Conservation (phyloP, 2,329 filamentous ascomycete genomes). For the Pestalotiopsis sp. region DNA sequence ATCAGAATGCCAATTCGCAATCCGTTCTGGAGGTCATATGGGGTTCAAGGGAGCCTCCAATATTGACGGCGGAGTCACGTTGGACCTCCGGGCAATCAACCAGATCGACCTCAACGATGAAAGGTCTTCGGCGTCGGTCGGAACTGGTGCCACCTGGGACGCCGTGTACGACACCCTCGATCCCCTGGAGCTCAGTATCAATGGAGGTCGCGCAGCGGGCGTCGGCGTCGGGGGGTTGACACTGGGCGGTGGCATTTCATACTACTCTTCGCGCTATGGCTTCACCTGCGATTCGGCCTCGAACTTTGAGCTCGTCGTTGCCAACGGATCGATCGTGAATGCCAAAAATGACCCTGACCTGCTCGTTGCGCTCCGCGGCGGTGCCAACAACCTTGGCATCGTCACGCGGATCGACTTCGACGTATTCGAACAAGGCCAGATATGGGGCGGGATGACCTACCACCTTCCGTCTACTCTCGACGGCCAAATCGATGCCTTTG, state of each 20-base stretch:
- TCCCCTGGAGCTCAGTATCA: slow-evolving; percentile 26
- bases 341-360: slow-evolving; percentile 19
- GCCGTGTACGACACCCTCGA: slow-evolving; percentile 43
- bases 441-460: slow-evolving; percentile 14
- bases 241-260: slow-evolving; percentile 19
- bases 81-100: slow-evolving; percentile 45
- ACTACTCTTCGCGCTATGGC: slow-evolving; percentile 16
- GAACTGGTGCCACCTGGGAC: slow-evolving; percentile 45
- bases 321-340: slow-evolving; percentile 13
- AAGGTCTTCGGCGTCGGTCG: slow-evolving; percentile 38
- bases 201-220: slow-evolving; percentile 14
- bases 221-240: slow-evolving; percentile 17
- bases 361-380: slow-evolving; percentile 18
- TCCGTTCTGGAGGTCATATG: slow-evolving; percentile 54
- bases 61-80: slow-evolving; percentile 38
- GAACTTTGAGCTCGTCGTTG: slow-evolving; percentile 14
- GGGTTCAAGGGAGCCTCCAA: slow-evolving; percentile 46
- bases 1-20: slow-evolving; percentile 41
- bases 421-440: slow-evolving; percentile 14
- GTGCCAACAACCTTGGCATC: slow-evolving; percentile 17
- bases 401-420: slow-evolving; percentile 16
- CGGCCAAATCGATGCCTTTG: slow-evolving; percentile 6
- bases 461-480: not conserved
- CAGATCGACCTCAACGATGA: slow-evolving; percentile 33
- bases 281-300: slow-evolving; percentile 17